phyloP scores from a whole-genome alignment of 208 protist genomes.

The Willaertia magna region DNA sequence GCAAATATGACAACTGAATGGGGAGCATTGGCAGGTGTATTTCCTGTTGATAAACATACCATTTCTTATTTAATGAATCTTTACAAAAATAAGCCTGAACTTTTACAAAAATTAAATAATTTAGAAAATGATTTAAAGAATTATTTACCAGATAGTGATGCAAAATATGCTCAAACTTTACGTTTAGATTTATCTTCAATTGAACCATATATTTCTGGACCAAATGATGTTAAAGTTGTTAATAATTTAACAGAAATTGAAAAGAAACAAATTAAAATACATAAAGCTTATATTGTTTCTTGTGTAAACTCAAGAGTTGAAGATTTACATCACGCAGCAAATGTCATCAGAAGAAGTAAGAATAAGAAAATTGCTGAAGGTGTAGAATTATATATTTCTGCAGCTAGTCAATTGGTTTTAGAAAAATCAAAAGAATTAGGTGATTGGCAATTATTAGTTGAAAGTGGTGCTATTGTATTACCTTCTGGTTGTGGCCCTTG shows the following conservation, averaged over 20 bases:
- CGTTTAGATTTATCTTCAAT: conserved; percentile 33
- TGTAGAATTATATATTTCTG: conserved; percentile 48
- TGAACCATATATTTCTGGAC: conserved; percentile 36
- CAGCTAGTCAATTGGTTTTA: conserved; percentile 41
- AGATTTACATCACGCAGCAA: conserved; percentile 32
- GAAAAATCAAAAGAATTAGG: conserved; percentile 22
- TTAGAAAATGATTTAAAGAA: neutral
- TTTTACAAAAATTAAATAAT: neutral
- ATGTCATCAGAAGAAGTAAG: conserved; percentile 13
- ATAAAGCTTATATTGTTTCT: conserved; percentile 54
- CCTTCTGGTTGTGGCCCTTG: conserved; percentile 51
- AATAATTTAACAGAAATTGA: conserved; percentile 24
- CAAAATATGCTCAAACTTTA: conserved; percentile 35
- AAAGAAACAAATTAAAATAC: conserved; percentile 26
- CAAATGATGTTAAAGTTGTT: conserved; percentile 38
- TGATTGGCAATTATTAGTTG: conserved; percentile 41
- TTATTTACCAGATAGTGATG: conserved; percentile 21
- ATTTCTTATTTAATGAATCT: conserved; percentile 31
- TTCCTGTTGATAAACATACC: conserved; percentile 36
- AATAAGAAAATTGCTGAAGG: conserved; percentile 19
- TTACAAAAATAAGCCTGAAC: neutral
- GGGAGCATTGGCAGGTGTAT: conserved; percentile 45
- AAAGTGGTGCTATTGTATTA: conserved; percentile 39
- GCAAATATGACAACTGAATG: conserved; percentile 61
- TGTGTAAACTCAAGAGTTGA: conserved; percentile 43